phyloP scores from a whole-genome alignment of 2,329 filamentous ascomycete genomes.

The Clonostachys solani region DNA sequence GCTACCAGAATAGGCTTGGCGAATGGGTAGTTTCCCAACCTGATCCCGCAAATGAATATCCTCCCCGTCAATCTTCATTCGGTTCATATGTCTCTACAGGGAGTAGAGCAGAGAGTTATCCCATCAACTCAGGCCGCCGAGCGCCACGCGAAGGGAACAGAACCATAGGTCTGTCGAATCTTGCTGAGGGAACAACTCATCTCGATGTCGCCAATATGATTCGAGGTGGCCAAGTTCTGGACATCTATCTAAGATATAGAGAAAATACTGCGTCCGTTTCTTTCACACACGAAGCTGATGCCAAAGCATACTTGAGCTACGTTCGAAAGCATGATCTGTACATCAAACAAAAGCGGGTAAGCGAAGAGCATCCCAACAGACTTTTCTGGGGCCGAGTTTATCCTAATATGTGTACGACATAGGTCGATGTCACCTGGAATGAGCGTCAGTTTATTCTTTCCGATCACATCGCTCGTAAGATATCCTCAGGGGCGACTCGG shows the following conservation, averaged over 20 bases:
- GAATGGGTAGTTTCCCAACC: too few relatives aligned
- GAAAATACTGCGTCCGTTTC: slow-evolving; percentile 63
- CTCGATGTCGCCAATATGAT: slow-evolving; percentile 61
- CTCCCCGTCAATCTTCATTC: too few relatives aligned
- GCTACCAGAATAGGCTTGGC: too few relatives aligned
- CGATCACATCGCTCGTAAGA: slow-evolving; percentile 58
- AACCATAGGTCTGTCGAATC: slow-evolving; percentile 58
- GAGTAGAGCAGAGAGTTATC: not conserved
- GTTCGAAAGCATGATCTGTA: slow-evolving; percentile 63
- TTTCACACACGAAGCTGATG: slow-evolving; percentile 61
- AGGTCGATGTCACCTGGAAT: slow-evolving; percentile 68
- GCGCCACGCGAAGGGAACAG: slow-evolving; percentile 40
- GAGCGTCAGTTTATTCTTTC: slow-evolving; percentile 66
- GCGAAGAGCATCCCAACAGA: slow-evolving; percentile 13
- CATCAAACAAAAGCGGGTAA: slow-evolving; percentile 63
- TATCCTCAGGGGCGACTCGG: slow-evolving; percentile 63
- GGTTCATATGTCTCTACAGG: too few relatives aligned
- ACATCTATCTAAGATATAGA: slow-evolving; percentile 57
- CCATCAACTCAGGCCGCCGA: slow-evolving; percentile 16
- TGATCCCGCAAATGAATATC: too few relatives aligned
- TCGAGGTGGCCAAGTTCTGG: slow-evolving; percentile 66
- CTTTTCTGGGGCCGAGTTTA: not conserved
- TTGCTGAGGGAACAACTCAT: slow-evolving; percentile 59
- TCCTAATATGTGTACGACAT: slow-evolving; percentile 1
- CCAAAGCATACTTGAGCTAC: slow-evolving; percentile 61